A percentile compares a stretch with the other conserved stretches of the same genome.
phyloP scores from a whole-genome alignment of 768 basidiomycete genomes.

The Filobasidium wieringae region DNA sequence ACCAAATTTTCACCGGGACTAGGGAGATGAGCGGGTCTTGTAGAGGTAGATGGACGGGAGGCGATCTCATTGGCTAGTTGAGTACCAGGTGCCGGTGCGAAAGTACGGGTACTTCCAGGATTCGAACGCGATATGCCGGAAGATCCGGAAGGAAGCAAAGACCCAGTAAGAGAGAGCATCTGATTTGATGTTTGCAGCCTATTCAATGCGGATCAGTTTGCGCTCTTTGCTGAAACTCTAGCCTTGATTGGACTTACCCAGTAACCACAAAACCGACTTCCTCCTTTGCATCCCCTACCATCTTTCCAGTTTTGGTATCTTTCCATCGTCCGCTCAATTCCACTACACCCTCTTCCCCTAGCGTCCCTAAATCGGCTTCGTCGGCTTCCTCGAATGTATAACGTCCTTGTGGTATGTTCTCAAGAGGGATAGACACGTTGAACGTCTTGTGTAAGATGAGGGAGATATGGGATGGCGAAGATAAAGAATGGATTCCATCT shows the following conservation, averaged over 20 bases:
- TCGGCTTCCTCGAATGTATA: conserved; percentile 77
- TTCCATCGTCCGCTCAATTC: conserved; percentile 59
- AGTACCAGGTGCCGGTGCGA: conserved; percentile 8
- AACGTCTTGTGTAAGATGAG: conserved; percentile 82
- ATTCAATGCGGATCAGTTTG: conserved; percentile 8
- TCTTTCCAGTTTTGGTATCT: conserved; percentile 55
- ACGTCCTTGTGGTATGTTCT: conserved; percentile 67
- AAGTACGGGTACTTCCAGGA: conserved; percentile 20
- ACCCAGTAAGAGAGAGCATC: conserved; percentile 81
- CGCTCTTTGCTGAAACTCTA: no score
- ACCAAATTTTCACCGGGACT: background rate
- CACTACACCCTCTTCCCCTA: conserved; percentile 10
- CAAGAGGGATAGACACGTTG: conserved; percentile 85
- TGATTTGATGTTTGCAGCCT: conserved; percentile 83
- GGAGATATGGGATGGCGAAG: conserved; percentile 83
- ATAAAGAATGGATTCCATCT: conserved; percentile 81
- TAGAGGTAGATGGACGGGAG: background rate
- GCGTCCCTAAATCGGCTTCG: conserved; percentile 15
- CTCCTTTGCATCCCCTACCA: conserved; percentile 57
- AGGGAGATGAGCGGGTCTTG: background rate
- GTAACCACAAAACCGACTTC: conserved; percentile 71
- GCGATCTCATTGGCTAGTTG: conserved; percentile 4
- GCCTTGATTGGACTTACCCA: conserved; percentile 63
- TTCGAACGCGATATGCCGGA: conserved; percentile 48
- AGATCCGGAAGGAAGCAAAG: conserved; percentile 65